Evolutionary conservation across 306 rosid species (phyloP), one percentile per base, ranked within the genome.

Genomic region (Gynostemma pentaphyllum): DNA sequence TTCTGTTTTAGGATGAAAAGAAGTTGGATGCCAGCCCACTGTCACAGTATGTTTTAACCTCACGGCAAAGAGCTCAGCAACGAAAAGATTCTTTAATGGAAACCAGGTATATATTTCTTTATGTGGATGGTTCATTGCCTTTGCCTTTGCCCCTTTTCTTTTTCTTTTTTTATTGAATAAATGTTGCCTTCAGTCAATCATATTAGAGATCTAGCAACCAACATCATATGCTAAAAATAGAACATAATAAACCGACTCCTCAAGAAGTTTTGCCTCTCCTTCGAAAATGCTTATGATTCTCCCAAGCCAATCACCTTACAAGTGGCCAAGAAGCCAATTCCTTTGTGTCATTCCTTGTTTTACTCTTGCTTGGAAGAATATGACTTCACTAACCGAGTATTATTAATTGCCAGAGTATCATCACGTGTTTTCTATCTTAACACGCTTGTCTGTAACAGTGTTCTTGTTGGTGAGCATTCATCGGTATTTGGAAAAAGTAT

Each of bases 401-500:
- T 29, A 30, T 19, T 53, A 53, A 53, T 52, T 52, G 60, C 2
- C 28, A n/a, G 60, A n/a, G 40, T 53, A 15, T 53, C 23, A 32
- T 55, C 18, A 39, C 15, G 30, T 27, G 12, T 15, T 27, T 27
- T 40, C 61, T 54, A n/a, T 15, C 30, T 29, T 29, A 16, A 28
- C 40, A 2, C 16, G 26, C 26, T 75, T 49, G 62, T 66, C 77
- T 42, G 5, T 65, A 68, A 32, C 78, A 92, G 95, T 70, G 94
- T 92, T 59, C 47, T 84, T 50, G 90, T 88, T 15, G 95, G 99
- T 37, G 95, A 88, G 73, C 79, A 82, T 11, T 74, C 82, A 1
- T 82, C 85, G 24, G 72, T 74, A 56, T 86, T 88, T 67, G 79
- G 85, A 48, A 78, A 78, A 13, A 79, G 80, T 48, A 66, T 71